Evolutionary conservation across 116 monocot genomes (phyloP).

Genomic region (Papilionanthe hybrid): DNA sequence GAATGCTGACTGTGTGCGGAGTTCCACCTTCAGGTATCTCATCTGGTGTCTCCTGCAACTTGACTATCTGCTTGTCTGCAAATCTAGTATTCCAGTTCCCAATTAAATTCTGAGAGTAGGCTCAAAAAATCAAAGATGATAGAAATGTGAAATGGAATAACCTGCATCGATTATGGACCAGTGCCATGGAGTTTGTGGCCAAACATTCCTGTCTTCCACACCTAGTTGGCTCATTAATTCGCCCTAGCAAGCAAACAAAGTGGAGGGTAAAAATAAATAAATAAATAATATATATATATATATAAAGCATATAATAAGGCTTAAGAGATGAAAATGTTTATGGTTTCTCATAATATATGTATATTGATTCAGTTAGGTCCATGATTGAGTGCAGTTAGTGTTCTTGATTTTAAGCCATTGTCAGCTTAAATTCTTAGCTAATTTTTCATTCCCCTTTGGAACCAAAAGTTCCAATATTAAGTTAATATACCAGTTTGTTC

Average conservation of each 20-base stretch:
- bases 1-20: constrained; percentile 92
- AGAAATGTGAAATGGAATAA: constrained; percentile 12
- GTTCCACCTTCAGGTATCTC: constrained; percentile 98
- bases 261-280: background rate
- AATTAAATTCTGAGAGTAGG: background rate
- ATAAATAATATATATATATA: no score
- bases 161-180: constrained; percentile 97
- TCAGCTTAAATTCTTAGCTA: no score
- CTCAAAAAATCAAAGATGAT: background rate
- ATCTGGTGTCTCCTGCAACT: constrained; percentile 97
- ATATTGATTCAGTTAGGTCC: no score
- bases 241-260: constrained; percentile 37
- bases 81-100: constrained; percentile 43
- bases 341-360: background rate
- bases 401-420: no score
- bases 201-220: constrained; percentile 74
- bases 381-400: no score
- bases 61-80: constrained; percentile 95
- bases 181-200: constrained; percentile 67
- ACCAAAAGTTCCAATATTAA: no score
- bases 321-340: background rate
- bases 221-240: constrained; percentile 80
- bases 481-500: background rate
- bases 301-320: no score
- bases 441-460: no score